Base-by-base conservation (phyloP, 179 eudicot genomes). In the Corrigiola litoralis region DNA sequence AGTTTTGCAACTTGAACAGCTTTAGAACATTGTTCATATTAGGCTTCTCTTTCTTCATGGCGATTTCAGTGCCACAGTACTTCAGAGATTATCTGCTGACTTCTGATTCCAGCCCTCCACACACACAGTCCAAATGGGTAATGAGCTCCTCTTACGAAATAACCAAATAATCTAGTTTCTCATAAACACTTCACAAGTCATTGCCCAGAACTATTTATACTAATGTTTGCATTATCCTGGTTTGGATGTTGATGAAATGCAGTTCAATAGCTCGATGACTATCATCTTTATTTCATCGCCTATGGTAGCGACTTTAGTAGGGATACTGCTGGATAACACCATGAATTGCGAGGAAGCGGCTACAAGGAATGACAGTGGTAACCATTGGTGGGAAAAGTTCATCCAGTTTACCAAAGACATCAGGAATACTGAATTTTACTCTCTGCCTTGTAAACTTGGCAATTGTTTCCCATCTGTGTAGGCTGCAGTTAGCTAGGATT, bases 1-100 rank as follows among this genome's bases (percentile, higher is more conserved):
- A 89, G 40, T 89, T 81, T 42, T 89, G 96, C 62, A 89, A 89
- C 81, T 76, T 86, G 34, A 87, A 89, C 70, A 86, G 84, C 61
- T 83, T 84, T 79, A 81, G 92, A 68, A 84, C 92, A 33, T 78
- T 81, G 52, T 72, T 84, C 36, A 75, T 89, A 47, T 29, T 87
- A 21, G 94, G 96, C 47, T 75, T 86, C 53, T 79, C 96, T n/a
- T 76, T 75, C 57, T 84, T 81, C 78, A 58, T 79, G 45, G 89
- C 85, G 3, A 78, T 89, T 18, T 84, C 96, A 2, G 61, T 86
- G 31, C 88, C 96, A 6, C 81, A 84, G 51, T 73, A 86, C 75
- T 81, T 86, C 70, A 58, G 84, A 49, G 86, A 86, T 40, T 67
- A 70, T 60, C 68, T 76, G 12, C 56, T 72, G 3, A 68, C 27